Evolutionary conservation across 306 rosid species (phyloP).

Genomic region (Lathyrus oleraceus): DNA sequence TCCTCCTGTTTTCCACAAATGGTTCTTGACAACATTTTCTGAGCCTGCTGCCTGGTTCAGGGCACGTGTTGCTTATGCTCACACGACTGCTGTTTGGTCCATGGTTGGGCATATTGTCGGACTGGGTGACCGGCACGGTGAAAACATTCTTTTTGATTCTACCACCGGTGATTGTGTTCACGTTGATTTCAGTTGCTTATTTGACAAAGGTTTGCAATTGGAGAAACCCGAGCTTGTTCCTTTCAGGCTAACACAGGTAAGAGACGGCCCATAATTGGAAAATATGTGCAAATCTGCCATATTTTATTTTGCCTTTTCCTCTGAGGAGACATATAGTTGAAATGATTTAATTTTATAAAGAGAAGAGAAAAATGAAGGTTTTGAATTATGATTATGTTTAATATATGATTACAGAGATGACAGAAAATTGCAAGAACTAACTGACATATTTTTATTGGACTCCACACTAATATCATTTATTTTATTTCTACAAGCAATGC

Average conservation of each 20-base stretch:
- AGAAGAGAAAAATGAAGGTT: constrained; percentile 1
- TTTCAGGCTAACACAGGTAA: constrained; percentile 93
- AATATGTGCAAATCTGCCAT: constrained; percentile 24
- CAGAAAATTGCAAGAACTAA: background rate
- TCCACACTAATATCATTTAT: background rate
- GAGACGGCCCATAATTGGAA: constrained; percentile 30
- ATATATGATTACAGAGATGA: background rate
- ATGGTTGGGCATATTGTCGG: constrained; percentile 99
- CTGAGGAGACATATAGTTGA: background rate
- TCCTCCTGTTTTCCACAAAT: constrained; percentile 88
- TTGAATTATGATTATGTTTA: background rate
- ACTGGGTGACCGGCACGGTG: constrained; percentile 94
- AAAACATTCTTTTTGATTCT: constrained; percentile 95
- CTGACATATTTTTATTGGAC: background rate
- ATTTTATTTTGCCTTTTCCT: constrained; percentile 18
- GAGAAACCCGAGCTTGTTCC: constrained; percentile 99
- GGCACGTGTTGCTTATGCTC: constrained; percentile 92
- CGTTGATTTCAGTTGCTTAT: constrained; percentile 97
- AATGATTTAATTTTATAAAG: background rate
- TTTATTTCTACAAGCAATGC: background rate
- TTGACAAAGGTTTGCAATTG: constrained; percentile 94
- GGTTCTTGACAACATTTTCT: constrained; percentile 92
- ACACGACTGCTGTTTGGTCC: constrained; percentile 98
- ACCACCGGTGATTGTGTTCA: constrained; percentile 95
- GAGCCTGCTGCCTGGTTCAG: constrained; percentile 99